phyloP scores from a whole-genome alignment of 2,329 filamentous ascomycete genomes.

The Fusarium chlamydosporum region DNA sequence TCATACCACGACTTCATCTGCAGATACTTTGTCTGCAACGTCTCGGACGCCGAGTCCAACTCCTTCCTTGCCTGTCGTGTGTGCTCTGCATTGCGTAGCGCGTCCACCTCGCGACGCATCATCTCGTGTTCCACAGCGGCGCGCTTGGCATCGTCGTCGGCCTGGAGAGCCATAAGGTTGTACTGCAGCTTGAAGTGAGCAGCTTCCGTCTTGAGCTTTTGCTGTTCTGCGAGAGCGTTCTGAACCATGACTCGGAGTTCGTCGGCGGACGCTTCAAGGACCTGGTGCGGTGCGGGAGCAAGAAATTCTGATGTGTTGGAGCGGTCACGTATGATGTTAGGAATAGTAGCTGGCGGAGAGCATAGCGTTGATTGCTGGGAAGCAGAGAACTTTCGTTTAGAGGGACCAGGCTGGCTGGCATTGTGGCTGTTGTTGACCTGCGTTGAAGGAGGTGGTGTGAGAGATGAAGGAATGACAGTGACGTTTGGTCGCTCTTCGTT shows the following conservation, averaged over 20 bases:
- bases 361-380: constrained; percentile 65
- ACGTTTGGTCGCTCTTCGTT: constrained; percentile 62
- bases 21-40: constrained; percentile 67
- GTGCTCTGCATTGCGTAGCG: constrained; percentile 81
- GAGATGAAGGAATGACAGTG: constrained; percentile 69
- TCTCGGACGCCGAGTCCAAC: constrained; percentile 66
- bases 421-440: constrained; percentile 59
- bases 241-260: constrained; percentile 71
- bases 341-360: constrained; percentile 67
- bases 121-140: constrained; percentile 93
- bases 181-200: constrained; percentile 94
- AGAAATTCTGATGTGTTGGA: constrained; percentile 59
- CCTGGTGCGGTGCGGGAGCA: constrained; percentile 63
- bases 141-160: constrained; percentile 85
- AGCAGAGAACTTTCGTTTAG: constrained; percentile 53
- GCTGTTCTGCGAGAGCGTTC: constrained; percentile 68
- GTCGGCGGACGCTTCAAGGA: constrained; percentile 67
- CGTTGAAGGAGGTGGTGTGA: constrained; percentile 71
- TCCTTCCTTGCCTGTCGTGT: constrained; percentile 72
- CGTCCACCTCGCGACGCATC: constrained; percentile 88
- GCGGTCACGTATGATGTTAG: constrained; percentile 55
- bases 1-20: constrained; percentile 78
- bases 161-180: constrained; percentile 85
- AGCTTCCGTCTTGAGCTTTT: constrained; percentile 80
- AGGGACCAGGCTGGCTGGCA: constrained; percentile 42